A percentile compares a stretch with the other conserved stretches of the same genome.
Evolutionary conservation across 176 grass and related monocot genomes (phyloP).

Genomic region (Oryza longistaminata): DNA sequence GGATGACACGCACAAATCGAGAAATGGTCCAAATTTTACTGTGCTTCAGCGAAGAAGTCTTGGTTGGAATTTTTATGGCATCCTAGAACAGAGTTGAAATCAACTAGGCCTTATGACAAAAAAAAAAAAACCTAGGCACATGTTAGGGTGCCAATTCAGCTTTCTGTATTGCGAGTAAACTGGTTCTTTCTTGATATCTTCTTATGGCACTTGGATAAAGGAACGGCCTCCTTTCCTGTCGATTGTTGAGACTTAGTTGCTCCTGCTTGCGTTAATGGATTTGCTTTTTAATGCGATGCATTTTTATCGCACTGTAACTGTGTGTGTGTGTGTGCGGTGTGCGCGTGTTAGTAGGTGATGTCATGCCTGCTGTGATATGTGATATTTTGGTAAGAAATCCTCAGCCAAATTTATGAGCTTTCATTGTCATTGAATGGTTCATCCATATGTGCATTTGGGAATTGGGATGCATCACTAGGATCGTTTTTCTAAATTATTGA

Average conservation of each 20-base stretch:
- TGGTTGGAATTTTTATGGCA: background rate
- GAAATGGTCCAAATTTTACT: no score
- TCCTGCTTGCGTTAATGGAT: background rate
- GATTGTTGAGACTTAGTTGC: background rate
- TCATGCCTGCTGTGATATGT: background rate
- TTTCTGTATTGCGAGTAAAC: background rate
- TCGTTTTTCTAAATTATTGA: no score
- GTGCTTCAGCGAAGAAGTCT: background rate
- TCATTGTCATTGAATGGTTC: background rate
- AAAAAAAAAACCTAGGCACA: background rate
- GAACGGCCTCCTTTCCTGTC: background rate
- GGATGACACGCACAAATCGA: no score
- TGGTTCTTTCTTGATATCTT: background rate
- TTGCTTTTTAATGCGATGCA: background rate
- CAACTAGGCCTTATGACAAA: no score
- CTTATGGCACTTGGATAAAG: background rate
- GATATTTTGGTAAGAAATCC: background rate
- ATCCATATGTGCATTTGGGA: no score
- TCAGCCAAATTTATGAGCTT: background rate
- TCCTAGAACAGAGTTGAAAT: background rate
- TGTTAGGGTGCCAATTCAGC: background rate
- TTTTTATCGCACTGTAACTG: background rate
- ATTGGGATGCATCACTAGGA: no score
- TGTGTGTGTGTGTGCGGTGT: no score
- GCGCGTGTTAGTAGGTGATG: background rate